Percentiles rank a stretch among this genome's conserved stretches.
Evolutionary conservation across 2,329 filamentous ascomycete genomes (phyloP).

Genomic region (Emydomyces testavorans): DNA sequence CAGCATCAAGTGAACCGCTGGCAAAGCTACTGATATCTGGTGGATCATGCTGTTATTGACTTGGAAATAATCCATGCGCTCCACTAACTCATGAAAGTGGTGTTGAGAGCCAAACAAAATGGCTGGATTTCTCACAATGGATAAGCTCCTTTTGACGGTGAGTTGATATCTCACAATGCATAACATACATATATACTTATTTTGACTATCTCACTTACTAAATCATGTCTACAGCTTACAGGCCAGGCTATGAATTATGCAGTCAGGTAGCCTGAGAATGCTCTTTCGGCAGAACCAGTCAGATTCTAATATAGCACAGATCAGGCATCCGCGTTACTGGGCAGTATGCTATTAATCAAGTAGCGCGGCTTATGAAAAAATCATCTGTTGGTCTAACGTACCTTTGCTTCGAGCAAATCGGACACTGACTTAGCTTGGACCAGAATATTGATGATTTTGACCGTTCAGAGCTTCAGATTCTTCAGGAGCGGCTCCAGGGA

Average conservation of each 20-base stretch:
- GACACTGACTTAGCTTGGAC: constrained; percentile 7
- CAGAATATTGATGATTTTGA: constrained; percentile 59
- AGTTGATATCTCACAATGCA: too few species aligned
- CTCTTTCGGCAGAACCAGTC: too few species aligned
- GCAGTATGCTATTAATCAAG: constrained; percentile 72
- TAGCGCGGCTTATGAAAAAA: constrained; percentile 57
- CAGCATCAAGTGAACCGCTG: too few species aligned
- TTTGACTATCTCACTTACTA: too few species aligned
- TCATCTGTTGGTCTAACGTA: constrained; percentile 27
- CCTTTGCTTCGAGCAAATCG: neutral
- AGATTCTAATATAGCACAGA: constrained; percentile 22
- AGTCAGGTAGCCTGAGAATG: constrained; percentile 44
- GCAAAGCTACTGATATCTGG: too few species aligned
- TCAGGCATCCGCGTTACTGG: constrained; percentile 79
- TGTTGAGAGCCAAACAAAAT: too few species aligned
- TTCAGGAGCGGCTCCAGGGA: constrained; percentile 65
- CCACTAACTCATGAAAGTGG: too few species aligned
- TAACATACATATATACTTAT: too few species aligned
- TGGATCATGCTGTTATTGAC: too few species aligned
- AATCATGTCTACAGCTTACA: constrained; percentile 41
- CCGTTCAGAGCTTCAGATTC: constrained; percentile 56
- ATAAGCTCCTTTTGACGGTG: constrained; percentile 54
- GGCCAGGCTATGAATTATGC: constrained; percentile 85
- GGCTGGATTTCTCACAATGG: constrained; percentile 46
- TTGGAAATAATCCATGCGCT: neutral